Base-by-base conservation (phyloP, 139 green algal species). In the Chlorokybus atmophyticus region DNA sequence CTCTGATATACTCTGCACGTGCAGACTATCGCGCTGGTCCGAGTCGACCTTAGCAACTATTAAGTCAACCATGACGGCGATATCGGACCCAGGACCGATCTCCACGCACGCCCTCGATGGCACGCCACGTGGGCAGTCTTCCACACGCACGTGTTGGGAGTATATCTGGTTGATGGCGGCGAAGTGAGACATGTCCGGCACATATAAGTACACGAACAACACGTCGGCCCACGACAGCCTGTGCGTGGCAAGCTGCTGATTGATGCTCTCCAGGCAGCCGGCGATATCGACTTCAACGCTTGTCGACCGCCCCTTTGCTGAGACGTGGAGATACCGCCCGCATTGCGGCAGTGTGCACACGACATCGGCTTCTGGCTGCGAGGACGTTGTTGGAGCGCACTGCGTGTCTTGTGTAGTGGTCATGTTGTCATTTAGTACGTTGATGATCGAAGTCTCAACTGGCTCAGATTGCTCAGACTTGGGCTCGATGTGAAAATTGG, bases 1-100 rank as follows among this genome's bases (percentile, higher is more conserved):
- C n/a, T 50, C 28, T 3, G 82, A 93, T 39, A 95, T 83, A 71
- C 79, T 90, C 75, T 96, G 89, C 66, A 98, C 91, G 65, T 98
- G 91, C 54, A 97, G 74, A 52, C n/a, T n/a, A n/a, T n/a, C 50
- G 29, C 38, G 38, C 14, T 14, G 10, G 10, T 6, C 30, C 44
- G 26, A 3, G 32, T 23, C 27, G 53, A 4, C 35, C 10, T 48
- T 30, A 44, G 26, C 44, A 30, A 78, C 23, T 29, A 83, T 49
- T 0, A 86, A 57, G 21, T 82, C 75, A 2, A 80, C 25, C 52
- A 74, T 52, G 3, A 85, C 52, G 21, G 63, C 55, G 29, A 53
- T 61, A 23, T 65, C 75, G 17, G 44, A 29, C 0, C 73, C 70
- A 39, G 85, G 67, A 4, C 70, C 67, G n/a, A 75, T 42, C 73